These are phyloP conservation scores for Penicillium hordei DNA, from an alignment of 2,329 filamentous ascomycete genomes.

Conservation along the genomic window DNA sequence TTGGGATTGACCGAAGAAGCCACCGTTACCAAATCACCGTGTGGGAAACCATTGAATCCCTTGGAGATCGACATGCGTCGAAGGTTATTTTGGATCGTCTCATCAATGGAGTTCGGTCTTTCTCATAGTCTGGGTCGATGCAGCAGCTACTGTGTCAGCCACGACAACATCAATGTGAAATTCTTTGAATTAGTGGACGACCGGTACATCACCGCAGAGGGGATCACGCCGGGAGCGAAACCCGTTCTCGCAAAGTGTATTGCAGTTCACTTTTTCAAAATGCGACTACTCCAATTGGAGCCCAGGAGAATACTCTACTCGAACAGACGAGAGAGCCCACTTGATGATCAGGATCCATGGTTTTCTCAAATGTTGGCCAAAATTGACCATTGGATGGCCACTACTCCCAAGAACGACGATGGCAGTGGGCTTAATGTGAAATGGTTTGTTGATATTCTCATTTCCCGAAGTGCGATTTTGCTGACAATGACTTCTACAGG, in stretches of 20 bases:
- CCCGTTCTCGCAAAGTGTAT: slow-evolving; percentile 80
- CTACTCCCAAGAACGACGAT: slow-evolving; percentile 69
- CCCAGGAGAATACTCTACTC: slow-evolving; percentile 84
- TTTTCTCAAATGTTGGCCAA: slow-evolving; percentile 77
- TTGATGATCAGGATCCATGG: slow-evolving; percentile 81
- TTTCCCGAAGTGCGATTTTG: neutral
- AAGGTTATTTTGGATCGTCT: slow-evolving; percentile 82
- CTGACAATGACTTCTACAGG: slow-evolving; percentile 39
- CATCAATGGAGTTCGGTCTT: slow-evolving; percentile 84
- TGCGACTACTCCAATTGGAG: slow-evolving; percentile 83
- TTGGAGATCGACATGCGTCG: slow-evolving; percentile 86
- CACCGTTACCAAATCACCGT: slow-evolving; percentile 68
- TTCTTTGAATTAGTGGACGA: slow-evolving; percentile 85
- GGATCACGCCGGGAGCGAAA: slow-evolving; percentile 68
- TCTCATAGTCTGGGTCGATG: slow-evolving; percentile 86
- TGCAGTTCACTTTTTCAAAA: slow-evolving; percentile 89
- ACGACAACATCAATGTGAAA: slow-evolving; percentile 79
- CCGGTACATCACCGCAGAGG: slow-evolving; percentile 73
- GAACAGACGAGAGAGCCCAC: slow-evolving; percentile 73
- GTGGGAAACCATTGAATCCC: slow-evolving; percentile 62
- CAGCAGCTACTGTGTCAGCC: slow-evolving; percentile 75
- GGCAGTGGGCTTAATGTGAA: slow-evolving; percentile 71
- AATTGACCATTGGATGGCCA: slow-evolving; percentile 75
- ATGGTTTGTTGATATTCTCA: slow-evolving; percentile 61
- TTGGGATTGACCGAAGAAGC: slow-evolving; percentile 85